Percentiles rank a stretch among this genome's conserved stretches.
Conservation (phyloP, 257 asterid genomes). For the Plectranthus barbatus region DNA sequence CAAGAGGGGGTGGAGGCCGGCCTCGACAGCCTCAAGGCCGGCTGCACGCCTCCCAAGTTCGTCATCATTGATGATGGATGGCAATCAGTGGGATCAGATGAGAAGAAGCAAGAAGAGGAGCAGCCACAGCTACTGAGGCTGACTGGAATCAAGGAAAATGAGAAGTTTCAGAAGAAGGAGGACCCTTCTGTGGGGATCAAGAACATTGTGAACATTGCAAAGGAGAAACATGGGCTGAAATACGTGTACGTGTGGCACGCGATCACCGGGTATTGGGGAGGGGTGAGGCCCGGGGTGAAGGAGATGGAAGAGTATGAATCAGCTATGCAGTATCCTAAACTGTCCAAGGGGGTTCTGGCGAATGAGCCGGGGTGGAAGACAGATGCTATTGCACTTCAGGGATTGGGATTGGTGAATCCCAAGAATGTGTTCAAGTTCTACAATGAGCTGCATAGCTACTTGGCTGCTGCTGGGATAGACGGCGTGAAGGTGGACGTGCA, state of each 20-base stretch:
- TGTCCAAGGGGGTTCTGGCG: conserved; percentile 57
- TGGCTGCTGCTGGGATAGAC: conserved; percentile 74
- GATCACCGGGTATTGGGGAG: conserved; percentile 85
- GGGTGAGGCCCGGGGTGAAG: conserved; percentile 63
- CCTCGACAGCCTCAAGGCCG: conserved; percentile 49
- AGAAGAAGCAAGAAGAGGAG: neutral
- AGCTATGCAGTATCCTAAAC: conserved; percentile 51
- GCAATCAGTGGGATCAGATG: conserved; percentile 64
- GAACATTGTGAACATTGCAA: conserved; percentile 56
- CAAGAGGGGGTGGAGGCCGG: conserved; percentile 85
- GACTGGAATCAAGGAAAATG: conserved; percentile 70
- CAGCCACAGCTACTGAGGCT: conserved; percentile 41
- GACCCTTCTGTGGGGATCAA: conserved; percentile 59
- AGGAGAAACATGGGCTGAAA: conserved; percentile 59
- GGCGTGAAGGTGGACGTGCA: conserved; percentile 87
- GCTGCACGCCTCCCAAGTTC: conserved; percentile 63
- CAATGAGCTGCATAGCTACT: conserved; percentile 66
- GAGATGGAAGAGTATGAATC: conserved; percentile 62
- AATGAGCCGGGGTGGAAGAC: conserved; percentile 72
- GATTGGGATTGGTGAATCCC: conserved; percentile 77
- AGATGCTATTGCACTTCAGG: conserved; percentile 65
- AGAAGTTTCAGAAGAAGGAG: conserved; percentile 51
- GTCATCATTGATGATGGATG: no score
- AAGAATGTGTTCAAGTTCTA: conserved; percentile 60
- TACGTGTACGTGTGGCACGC: conserved; percentile 89